Evolutionary conservation across 441 rosid genomes (phyloP).

Genomic region (Mallotus japonicus): DNA sequence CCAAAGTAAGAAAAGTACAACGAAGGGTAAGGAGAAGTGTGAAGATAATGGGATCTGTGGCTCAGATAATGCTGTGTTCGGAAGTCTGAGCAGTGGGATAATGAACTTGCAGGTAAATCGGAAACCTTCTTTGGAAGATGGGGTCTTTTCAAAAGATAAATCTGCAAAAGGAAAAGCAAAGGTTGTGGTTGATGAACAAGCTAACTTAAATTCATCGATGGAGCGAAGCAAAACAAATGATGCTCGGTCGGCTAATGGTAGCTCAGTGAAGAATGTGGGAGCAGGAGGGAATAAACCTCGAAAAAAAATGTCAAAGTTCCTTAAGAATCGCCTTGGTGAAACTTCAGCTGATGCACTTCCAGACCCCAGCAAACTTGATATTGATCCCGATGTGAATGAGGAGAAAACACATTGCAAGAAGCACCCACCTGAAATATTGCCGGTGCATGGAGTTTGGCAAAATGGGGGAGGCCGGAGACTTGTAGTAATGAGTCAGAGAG

Average conservation of each 20-base stretch:
- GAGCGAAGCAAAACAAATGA: constrained; percentile 15
- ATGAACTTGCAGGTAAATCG: constrained; percentile 6
- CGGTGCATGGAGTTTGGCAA: constrained; percentile 41
- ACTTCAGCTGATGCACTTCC: constrained; percentile 25
- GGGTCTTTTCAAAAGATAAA: not conserved
- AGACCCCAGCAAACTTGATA: constrained; percentile 20
- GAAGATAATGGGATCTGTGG: constrained; percentile 19
- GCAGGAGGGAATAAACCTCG: constrained; percentile 39
- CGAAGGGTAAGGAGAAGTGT: constrained; percentile 42
- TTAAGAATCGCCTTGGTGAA: constrained; percentile 41
- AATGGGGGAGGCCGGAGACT: constrained; percentile 43
- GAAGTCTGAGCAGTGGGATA: not conserved
- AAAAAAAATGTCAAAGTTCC: constrained; percentile 39
- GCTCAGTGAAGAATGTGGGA: constrained; percentile 18
- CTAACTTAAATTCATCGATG: not conserved
- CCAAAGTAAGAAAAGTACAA: constrained; percentile 22
- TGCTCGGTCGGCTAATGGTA: constrained; percentile 19
- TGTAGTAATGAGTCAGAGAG: constrained; percentile 21
- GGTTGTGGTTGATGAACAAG: constrained; percentile 26
- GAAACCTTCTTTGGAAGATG: constrained; percentile 1
- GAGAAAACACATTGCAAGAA: constrained; percentile 23
- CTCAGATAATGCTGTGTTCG: constrained; percentile 14
- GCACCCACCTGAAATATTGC: constrained; percentile 21
- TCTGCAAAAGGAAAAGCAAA: constrained; percentile 37
- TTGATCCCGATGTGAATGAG: constrained; percentile 23